Conservation (phyloP, 2,329 filamentous ascomycete genomes). For the Alternaria tenuissima region DNA sequence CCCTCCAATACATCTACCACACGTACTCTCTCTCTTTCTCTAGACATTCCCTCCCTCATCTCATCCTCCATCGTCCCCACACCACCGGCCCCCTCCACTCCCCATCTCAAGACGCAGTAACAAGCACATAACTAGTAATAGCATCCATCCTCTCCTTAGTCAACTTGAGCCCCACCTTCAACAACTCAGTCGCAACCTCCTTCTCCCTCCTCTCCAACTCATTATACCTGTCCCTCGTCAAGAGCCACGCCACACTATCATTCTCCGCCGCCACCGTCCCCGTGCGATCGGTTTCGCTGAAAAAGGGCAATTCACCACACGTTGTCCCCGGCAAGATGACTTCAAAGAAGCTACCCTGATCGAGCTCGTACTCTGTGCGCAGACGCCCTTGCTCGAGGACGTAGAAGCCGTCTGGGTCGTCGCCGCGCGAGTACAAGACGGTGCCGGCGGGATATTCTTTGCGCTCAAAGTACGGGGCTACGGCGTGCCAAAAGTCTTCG, state of each 20-base stretch:
- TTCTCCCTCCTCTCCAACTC: constrained; percentile 75
- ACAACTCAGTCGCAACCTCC: constrained; percentile 81
- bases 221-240: constrained; percentile 76
- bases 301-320: constrained; percentile 95
- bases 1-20: too few species aligned
- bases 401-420: constrained; percentile 84
- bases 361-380: constrained; percentile 87
- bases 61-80: neutral
- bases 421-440: constrained; percentile 77
- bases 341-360: constrained; percentile 88
- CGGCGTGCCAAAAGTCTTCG: constrained; percentile 94
- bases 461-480: constrained; percentile 76
- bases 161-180: constrained; percentile 88
- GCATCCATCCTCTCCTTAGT: constrained; percentile 91
- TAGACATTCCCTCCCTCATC: too few species aligned
- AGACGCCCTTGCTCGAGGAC: constrained; percentile 89
- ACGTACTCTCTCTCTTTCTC: too few species aligned
- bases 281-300: constrained; percentile 86
- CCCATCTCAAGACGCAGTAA: constrained; percentile 38
- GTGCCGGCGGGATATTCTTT: constrained; percentile 73
- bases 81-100: neutral
- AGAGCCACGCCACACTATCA: constrained; percentile 82
- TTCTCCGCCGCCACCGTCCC: constrained; percentile 85
- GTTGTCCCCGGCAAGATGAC: constrained; percentile 94
- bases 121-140: constrained; percentile 60